Evolutionary conservation across 2,329 filamentous ascomycete species (phyloP), one percentile per base, ranked within the genome.

Genomic region (Colletotrichum orbiculare): DNA sequence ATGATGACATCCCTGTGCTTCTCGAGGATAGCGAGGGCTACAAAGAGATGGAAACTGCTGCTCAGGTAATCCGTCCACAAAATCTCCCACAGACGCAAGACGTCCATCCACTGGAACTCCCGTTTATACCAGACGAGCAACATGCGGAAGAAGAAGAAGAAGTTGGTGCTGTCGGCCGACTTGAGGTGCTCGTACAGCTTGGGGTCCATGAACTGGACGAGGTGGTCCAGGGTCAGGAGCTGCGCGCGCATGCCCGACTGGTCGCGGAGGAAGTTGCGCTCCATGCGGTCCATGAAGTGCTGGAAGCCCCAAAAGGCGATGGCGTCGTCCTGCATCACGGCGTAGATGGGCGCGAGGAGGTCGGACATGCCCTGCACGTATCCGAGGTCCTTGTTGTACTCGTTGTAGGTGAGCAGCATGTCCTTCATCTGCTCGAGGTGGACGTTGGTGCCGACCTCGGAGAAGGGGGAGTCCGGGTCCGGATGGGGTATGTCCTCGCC

Each of bases 111-210:
- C 70, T 89, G 86, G 72, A 99, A 99, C 78, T 99, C 96, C 52
- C 96, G 91, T 82, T 99, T 99, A 78, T 96, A 99, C 96, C 96
- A 99, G 9, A 99, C 96, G 1, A 99, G 84, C 39, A 99, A 84
- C 96, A 98, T 98, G 66, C 96, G 92, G 87, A 98, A 99, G 83
- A 99, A 98, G 83, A 99, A 99, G 80, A 99, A 99, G 79, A 99
- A 99, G 77, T 99, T 99, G 33, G 96, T 99, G 73, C 92, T 96
- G 73, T 99, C 96, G 17, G 94, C 92, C 13, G 87, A 89, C 76
- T 97, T 89, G 0, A 99, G 87, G 72, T 99, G 96, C 2, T 92
- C 84, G 78, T 97, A 98, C 8, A 99, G 88, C 74, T 94, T 92
- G 0, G 96, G 96, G 70, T 99, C 96, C 89, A 99, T 94, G 62